Conservation (phyloP, 2,329 filamentous ascomycete genomes). For the Ilyonectria sp. region DNA sequence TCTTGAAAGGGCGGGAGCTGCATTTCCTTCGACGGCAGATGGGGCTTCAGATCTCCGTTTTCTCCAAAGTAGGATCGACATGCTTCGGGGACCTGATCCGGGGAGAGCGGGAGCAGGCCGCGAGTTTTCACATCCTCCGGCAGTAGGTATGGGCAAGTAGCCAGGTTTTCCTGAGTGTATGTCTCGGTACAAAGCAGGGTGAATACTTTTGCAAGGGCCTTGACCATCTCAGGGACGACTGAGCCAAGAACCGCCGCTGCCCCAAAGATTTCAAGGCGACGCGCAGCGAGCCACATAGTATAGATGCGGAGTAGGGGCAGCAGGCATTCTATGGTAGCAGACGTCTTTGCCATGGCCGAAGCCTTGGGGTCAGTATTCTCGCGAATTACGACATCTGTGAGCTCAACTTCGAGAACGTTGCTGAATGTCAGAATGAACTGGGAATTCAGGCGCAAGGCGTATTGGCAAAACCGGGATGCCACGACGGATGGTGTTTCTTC, state of each 20-base stretch:
- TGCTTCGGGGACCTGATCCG: slow-evolving; percentile 54
- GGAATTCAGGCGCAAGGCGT: slow-evolving; percentile 83
- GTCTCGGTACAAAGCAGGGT: slow-evolving; percentile 64
- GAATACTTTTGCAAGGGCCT: slow-evolving; percentile 62
- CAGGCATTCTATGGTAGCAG: slow-evolving; percentile 58
- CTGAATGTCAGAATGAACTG: slow-evolving; percentile 82
- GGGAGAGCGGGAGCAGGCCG: slow-evolving; percentile 61
- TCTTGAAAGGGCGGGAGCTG: slow-evolving; percentile 54
- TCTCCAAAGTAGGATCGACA: slow-evolving; percentile 58
- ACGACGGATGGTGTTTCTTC: slow-evolving; percentile 63
- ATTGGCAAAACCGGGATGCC: slow-evolving; percentile 68
- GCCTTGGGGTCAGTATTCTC: slow-evolving; percentile 43
- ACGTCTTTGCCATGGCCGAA: slow-evolving; percentile 50
- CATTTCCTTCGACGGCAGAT: slow-evolving; percentile 51
- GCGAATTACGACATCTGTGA: slow-evolving; percentile 65
- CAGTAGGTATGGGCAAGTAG: slow-evolving; percentile 64
- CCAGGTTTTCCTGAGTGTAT: slow-evolving; percentile 57
- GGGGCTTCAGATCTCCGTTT: slow-evolving; percentile 57
- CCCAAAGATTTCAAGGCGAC: slow-evolving; percentile 62
- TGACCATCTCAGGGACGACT: slow-evolving; percentile 63
- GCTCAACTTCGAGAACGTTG: slow-evolving; percentile 78
- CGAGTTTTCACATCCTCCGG: slow-evolving; percentile 65
- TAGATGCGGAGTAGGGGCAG: slow-evolving; percentile 69
- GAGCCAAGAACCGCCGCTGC: slow-evolving; percentile 62
- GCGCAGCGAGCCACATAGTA: slow-evolving; percentile 67